Base-by-base conservation (phyloP, 2,329 filamentous ascomycete genomes). In the Trichoderma sp. region DNA sequence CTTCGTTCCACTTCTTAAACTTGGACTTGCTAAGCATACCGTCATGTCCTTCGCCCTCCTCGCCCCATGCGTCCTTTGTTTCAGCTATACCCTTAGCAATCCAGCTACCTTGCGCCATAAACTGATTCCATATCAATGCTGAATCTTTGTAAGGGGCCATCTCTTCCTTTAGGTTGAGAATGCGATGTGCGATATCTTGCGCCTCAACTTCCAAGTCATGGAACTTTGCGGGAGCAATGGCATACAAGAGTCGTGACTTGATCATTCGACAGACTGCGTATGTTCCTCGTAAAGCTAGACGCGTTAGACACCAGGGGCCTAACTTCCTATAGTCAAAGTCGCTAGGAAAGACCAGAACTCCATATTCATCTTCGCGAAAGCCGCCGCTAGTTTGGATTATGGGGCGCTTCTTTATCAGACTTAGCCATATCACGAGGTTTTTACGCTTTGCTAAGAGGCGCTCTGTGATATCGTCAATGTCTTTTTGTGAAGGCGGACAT, bases 191-290 rank as follows among this genome's bases (percentile, higher is more conserved):
- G 35, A 72, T 72, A 3, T 72, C 59, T 1, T 72, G 69, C 1
- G 69, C 35, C 24, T 72, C 69, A 11, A 27, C 9, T 11, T 72
- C 69, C 9, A 72, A 9, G 9, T 63, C 6, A 24, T 64, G 38
- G 2, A 63, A 72, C n/a, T 9, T 41, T n/a, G n/a, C 18, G 5
- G 69, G 69, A 35, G 59, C n/a, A n/a, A 64, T 12, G 18, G 69
- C 69, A 31, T 24, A 72, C 8, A 72, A 35, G 3, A 72, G 69
- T n/a, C 69, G 38, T 9, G 69, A 62, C n/a, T 72, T 72, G 38
- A 72, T 38, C 69, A 72, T 72, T 38, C 69, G 69, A 53, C 69
- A 72, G n/a, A 72, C 69, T 21, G 69, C 35, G 24, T 72, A 72
- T 24, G 69, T 72, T 35, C 69, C 69, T 24, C 69, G 27, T 14